These are phyloP conservation scores for Gautieria morchelliformis DNA, from an alignment of 768 basidiomycete species.

Conservation along the genomic window DNA sequence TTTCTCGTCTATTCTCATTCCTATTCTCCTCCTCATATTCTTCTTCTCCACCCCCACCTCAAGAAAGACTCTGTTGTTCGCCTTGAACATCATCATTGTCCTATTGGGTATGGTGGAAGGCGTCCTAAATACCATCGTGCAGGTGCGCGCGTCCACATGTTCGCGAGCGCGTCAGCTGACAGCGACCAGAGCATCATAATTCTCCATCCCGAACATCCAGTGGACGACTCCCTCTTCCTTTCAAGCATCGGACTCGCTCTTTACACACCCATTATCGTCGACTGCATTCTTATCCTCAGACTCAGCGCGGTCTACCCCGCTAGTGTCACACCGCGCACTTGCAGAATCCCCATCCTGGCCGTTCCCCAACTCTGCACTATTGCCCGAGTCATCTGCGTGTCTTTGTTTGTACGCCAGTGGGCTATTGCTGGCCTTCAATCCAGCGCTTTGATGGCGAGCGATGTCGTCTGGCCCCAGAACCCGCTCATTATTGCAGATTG, in stretches of 20 bases:
- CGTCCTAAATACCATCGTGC: constrained; percentile 14
- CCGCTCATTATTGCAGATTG: neutral
- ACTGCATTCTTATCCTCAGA: constrained; percentile 29
- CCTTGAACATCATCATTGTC: constrained; percentile 23
- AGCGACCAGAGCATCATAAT: neutral
- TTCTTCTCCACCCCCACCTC: constrained; percentile 22
- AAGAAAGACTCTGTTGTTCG: constrained; percentile 23
- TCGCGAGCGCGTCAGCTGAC: neutral
- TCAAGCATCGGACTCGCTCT: constrained; percentile 18
- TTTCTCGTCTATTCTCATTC: constrained; percentile 24
- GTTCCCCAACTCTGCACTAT: constrained; percentile 23
- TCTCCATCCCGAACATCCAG: constrained; percentile 13
- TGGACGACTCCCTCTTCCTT: constrained; percentile 13
- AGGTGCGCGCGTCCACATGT: neutral
- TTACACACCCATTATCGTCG: constrained; percentile 26
- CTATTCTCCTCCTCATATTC: constrained; percentile 24
- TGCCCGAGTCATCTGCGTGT: constrained; percentile 19
- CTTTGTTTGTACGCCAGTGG: constrained; percentile 8
- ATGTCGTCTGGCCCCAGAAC: neutral
- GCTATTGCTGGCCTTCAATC: neutral
- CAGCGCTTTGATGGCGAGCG: neutral
- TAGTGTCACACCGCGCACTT: constrained; percentile 10
- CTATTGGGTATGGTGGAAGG: constrained; percentile 15
- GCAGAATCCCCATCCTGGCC: constrained; percentile 16
- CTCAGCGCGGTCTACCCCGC: constrained; percentile 28